Percentiles rank a stretch among this genome's conserved stretches.
Conservation (phyloP, 1,139 yeast genomes). For the Geotrichum carabidarum region DNA sequence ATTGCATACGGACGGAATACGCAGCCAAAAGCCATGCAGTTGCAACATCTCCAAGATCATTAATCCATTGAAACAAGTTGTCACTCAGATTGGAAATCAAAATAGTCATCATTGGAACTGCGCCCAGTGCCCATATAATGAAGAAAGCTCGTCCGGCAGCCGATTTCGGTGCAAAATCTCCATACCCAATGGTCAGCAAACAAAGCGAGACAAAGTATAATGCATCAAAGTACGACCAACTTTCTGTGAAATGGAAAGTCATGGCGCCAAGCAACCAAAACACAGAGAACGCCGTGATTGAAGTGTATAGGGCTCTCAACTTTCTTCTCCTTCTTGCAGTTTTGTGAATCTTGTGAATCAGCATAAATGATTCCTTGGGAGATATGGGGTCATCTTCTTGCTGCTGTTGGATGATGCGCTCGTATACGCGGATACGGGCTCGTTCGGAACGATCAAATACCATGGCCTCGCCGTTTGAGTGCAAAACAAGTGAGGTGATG, state of each 20-base stretch:
- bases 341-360: constrained; percentile 44
- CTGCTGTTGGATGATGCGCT: constrained; percentile 6
- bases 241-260: constrained; percentile 45
- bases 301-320: constrained; percentile 38
- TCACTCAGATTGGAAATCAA: constrained; percentile 71
- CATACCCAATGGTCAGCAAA: constrained; percentile 78
- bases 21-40: constrained; percentile 23
- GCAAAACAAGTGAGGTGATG: constrained; percentile 58
- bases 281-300: constrained; percentile 46
- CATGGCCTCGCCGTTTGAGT: constrained; percentile 54
- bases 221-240: constrained; percentile 64
- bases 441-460: constrained; percentile 27
- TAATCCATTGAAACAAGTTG: constrained; percentile 40
- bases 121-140: constrained; percentile 71
- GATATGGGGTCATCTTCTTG: constrained; percentile 1
- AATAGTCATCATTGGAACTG: constrained; percentile 83
- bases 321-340: constrained; percentile 11
- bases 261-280: constrained; percentile 73
- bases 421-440: constrained; percentile 21
- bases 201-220: constrained; percentile 72
- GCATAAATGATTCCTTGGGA: constrained; percentile 42
- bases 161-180: constrained; percentile 60
- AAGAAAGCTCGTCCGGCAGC: constrained; percentile 69
- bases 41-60: constrained; percentile 19
- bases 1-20: constrained; percentile 20